Evolutionary conservation across 768 basidiomycete genomes (phyloP).

Genomic region (Suillus occidentalis): DNA sequence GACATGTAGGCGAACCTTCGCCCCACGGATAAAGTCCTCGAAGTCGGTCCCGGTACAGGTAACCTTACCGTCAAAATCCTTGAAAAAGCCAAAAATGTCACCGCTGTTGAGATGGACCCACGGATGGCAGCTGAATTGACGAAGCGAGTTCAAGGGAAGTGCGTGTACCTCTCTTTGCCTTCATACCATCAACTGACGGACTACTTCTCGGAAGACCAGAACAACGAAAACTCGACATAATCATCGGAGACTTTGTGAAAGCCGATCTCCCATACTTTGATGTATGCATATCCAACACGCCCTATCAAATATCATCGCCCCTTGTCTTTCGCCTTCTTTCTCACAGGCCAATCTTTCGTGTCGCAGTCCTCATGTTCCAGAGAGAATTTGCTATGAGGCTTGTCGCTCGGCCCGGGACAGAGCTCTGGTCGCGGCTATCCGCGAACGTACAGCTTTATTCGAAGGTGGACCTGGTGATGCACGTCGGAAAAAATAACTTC

Average conservation of each 20-base stretch:
- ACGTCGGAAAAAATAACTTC: conserved; percentile 97
- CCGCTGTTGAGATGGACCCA: conserved; percentile 97
- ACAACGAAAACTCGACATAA: conserved; percentile 91
- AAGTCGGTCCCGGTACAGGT: conserved; percentile 97
- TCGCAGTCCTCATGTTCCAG: conserved; percentile 99
- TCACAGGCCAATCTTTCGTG: conserved; percentile 90
- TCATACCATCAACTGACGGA: not conserved
- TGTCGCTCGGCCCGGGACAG: conserved; percentile 78
- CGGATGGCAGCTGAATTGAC: conserved; percentile 98
- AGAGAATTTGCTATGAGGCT: conserved; percentile 95
- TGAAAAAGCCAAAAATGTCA: conserved; percentile 89
- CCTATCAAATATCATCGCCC: conserved; percentile 98
- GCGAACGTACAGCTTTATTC: conserved; percentile 98
- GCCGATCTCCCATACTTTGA: conserved; percentile 98
- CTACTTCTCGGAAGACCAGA: conserved; percentile 63
- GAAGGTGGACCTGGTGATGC: conserved; percentile 94
- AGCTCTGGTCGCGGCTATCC: conserved; percentile 90
- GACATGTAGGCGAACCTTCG: conserved; percentile 75
- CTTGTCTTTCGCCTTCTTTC: conserved; percentile 96
- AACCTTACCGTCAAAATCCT: conserved; percentile 93
- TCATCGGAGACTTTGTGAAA: conserved; percentile 98
- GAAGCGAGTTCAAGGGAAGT: conserved; percentile 98
- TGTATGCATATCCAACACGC: conserved; percentile 98
- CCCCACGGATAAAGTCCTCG: conserved; percentile 93
- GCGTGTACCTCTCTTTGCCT: conserved; percentile 37